Base-by-base conservation (phyloP, 2,329 filamentous ascomycete genomes). In the Cladophialophora yegresii region DNA sequence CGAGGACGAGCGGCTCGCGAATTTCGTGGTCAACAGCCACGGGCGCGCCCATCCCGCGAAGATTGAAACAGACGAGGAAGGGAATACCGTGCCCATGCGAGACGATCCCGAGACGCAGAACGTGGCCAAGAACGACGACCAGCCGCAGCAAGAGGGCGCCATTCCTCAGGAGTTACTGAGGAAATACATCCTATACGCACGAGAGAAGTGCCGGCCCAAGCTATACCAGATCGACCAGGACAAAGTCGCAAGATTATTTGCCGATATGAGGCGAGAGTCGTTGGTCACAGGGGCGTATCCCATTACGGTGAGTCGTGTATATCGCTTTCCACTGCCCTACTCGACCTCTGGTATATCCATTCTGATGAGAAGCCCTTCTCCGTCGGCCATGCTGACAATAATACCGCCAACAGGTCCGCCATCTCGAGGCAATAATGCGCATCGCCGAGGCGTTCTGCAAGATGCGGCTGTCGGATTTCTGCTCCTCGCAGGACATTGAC, bases 381-480 rank as follows among this genome's bases (percentile, higher is more conserved):
- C 26, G 26, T 28, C 26, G 57, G 28, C 28, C 26, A 43, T 43
- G 16, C 36, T 43, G 36, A 43, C n/a, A 16, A 43, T 6, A 8
- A 8, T 43, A 7, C 16, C 16, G 5, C 12, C 36, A 45, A 13
- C 23, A 96, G 92, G 91, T 97, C 69, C 93, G 95, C 82, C 95
- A 99, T 80, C 83, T 99, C 36, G 95, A 99, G 84, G 93, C 93
- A 67, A 97, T 98, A 74, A 96, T 99, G 81, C 91, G 95, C 74
- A 96, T 96, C 74, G 89, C 88, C 63, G 95, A 99, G 77, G 81
- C 93, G 0, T 99, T 99, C 80, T 96, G 91, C 78, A 93, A 96
- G 74, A 99, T 99, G 95, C 89, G 95, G 13, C 83, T 99, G n/a
- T 95, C 91, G 0, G 95, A 99, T 71, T 98, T 96, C 81, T 96